A percentile compares a stretch with the other conserved stretches of the same genome.
Evolutionary conservation across 345 rosid species (phyloP).

Genomic region (Alliaria petiolata): DNA sequence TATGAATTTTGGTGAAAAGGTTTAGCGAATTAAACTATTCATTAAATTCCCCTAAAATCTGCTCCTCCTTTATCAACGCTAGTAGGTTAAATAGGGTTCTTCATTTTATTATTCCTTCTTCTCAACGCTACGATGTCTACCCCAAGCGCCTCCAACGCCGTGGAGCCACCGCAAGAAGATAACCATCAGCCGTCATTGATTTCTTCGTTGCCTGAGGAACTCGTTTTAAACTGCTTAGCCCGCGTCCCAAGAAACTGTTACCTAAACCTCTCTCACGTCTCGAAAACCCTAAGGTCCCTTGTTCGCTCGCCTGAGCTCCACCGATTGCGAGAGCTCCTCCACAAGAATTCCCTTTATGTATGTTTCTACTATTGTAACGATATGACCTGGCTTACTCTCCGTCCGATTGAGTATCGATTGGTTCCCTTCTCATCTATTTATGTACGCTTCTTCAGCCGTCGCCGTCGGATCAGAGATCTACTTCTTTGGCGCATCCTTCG

Average conservation of each 20-base stretch:
- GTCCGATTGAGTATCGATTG: conserved; percentile 14
- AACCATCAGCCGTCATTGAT: background rate
- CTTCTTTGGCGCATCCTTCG: conserved; percentile 51
- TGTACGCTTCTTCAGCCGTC: conserved; percentile 42
- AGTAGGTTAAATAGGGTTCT: background rate
- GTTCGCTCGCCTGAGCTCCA: conserved; percentile 49
- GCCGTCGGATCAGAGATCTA: conserved; percentile 44
- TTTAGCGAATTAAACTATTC: no score
- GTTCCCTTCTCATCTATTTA: conserved; percentile 37
- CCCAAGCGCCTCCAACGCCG: background rate
- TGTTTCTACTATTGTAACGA: background rate
- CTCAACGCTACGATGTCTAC: background rate
- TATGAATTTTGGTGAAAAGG: no score
- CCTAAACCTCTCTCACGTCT: conserved; percentile 51
- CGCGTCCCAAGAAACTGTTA: conserved; percentile 51
- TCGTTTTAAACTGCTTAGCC: conserved; percentile 51
- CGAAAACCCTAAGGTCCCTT: conserved; percentile 46
- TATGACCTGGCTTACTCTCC: background rate
- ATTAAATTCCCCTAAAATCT: no score
- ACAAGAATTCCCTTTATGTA: conserved; percentile 46
- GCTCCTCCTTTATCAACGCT: no score
- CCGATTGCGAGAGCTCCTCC: conserved; percentile 48
- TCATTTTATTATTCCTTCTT: background rate
- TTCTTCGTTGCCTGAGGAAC: conserved; percentile 49
- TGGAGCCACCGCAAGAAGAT: background rate